These are phyloP conservation scores for Pleurotus ostreatus DNA, from an alignment of 768 basidiomycete genomes.

Conservation along the genomic window DNA sequence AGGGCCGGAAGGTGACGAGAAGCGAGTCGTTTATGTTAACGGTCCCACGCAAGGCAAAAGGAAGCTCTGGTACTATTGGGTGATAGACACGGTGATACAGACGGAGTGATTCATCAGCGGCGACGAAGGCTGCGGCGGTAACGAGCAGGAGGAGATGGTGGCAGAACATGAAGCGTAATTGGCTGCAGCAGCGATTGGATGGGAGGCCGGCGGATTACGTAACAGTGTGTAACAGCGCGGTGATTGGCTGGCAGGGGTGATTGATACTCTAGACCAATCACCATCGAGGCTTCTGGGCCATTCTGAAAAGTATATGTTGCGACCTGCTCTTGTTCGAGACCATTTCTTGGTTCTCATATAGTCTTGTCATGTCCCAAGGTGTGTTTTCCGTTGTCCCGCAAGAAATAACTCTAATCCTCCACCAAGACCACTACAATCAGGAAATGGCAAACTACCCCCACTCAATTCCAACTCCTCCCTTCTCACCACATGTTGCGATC, in stretches of 20 bases:
- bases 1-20: slow-evolving; percentile 32
- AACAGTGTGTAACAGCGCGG: background rate
- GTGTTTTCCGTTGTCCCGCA: background rate
- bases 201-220: slow-evolving; percentile 3
- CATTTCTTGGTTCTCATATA: slow-evolving; percentile 9
- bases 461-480: slow-evolving; percentile 30
- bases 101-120: slow-evolving; percentile 17
- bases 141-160: slow-evolving; percentile 13
- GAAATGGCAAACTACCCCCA: slow-evolving; percentile 18
- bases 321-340: slow-evolving; percentile 9
- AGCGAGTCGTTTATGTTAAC: slow-evolving; percentile 28
- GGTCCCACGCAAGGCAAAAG: slow-evolving; percentile 40
- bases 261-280: slow-evolving; percentile 8
- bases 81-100: slow-evolving; percentile 53
- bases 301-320: slow-evolving; percentile 3
- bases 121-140: slow-evolving; percentile 14
- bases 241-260: slow-evolving; percentile 19
- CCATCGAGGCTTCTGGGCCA: slow-evolving; percentile 1
- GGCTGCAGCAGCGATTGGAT: background rate
- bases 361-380: slow-evolving; percentile 5
- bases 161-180: slow-evolving; percentile 8
- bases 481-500: slow-evolving; percentile 26
- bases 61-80: slow-evolving; percentile 32
- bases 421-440: slow-evolving; percentile 14
- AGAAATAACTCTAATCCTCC: slow-evolving; percentile 2